Percentiles rank a stretch among this genome's conserved stretches.
Evolutionary conservation across 495 filamentous ascomycete species (phyloP).

Genomic region (Hyaloscypha hepaticicola): DNA sequence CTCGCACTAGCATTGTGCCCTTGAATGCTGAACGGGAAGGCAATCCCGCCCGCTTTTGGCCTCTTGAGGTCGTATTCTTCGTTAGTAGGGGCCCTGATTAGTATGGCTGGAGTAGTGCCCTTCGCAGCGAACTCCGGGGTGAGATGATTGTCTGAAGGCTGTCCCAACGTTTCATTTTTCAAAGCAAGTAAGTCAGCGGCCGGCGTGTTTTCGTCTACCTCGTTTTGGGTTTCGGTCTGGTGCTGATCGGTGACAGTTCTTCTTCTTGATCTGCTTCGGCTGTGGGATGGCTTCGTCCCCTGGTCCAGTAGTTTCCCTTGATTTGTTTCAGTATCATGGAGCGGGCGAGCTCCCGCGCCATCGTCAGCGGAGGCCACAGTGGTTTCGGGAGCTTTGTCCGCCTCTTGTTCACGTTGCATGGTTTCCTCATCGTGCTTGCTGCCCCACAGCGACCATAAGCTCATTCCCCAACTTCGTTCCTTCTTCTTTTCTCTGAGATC

Average conservation of each 20-base stretch:
- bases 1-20: conserved; percentile 51
- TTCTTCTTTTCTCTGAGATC: conserved; percentile 52
- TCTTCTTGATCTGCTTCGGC: conserved; percentile 39
- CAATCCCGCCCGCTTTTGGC: conserved; percentile 47
- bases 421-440: conserved; percentile 82
- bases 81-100: conserved; percentile 23
- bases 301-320: conserved; percentile 35
- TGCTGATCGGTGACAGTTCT: conserved; percentile 43
- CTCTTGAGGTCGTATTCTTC: conserved; percentile 43
- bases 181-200: conserved; percentile 35
- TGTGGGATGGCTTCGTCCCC: conserved; percentile 17
- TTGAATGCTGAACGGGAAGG: conserved; percentile 50
- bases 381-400: conserved; percentile 32
- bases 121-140: conserved; percentile 12
- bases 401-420: conserved; percentile 50
- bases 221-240: conserved; percentile 30
- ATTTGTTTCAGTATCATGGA: conserved; percentile 35
- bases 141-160: neutral
- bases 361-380: conserved; percentile 31
- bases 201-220: conserved; percentile 36
- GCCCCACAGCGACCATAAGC: conserved; percentile 81
- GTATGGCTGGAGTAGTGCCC: conserved; percentile 2
- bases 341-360: conserved; percentile 38
- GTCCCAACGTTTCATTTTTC: conserved; percentile 3
- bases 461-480: conserved; percentile 69